phyloP scores from a whole-genome alignment of 768 basidiomycete genomes.

The Boletus reticuloceps region DNA sequence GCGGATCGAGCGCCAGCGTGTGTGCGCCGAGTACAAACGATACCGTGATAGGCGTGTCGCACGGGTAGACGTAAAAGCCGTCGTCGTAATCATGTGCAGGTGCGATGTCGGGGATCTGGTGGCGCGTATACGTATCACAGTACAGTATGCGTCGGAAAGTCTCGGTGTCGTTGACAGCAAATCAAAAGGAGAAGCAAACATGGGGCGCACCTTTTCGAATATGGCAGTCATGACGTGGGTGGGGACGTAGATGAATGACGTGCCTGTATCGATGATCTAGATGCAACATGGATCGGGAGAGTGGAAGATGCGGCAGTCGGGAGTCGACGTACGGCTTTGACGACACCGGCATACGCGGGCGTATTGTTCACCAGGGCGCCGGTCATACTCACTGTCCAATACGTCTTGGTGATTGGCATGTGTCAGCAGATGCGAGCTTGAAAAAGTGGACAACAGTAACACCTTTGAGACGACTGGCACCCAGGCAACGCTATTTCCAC shows the following conservation, averaged over 20 bases:
- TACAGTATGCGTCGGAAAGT: neutral
- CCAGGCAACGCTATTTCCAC: slow-evolving; percentile 28
- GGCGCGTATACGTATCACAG: too few relatives aligned
- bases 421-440: neutral
- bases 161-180: neutral
- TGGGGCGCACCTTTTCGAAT: slow-evolving; percentile 41
- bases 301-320: neutral
- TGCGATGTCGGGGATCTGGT: slow-evolving; percentile 49
- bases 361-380: slow-evolving; percentile 38
- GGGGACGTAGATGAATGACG: slow-evolving; percentile 62
- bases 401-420: slow-evolving; percentile 40
- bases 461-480: slow-evolving; percentile 40
- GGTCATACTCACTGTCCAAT: slow-evolving; percentile 56
- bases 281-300: neutral
- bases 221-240: slow-evolving; percentile 39
- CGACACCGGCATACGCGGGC: neutral
- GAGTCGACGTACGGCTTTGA: slow-evolving; percentile 17
- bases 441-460: neutral
- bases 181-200: neutral
- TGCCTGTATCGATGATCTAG: slow-evolving; percentile 69
- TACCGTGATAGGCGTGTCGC: slow-evolving; percentile 34
- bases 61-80: slow-evolving; percentile 58
- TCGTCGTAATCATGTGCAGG: slow-evolving; percentile 41
- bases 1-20: slow-evolving; percentile 39
- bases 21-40: slow-evolving; percentile 45